Evolutionary conservation across 2,329 filamentous ascomycete species (phyloP), one percentile per base, ranked within the genome.

Genomic region (Claviceps sp.): DNA sequence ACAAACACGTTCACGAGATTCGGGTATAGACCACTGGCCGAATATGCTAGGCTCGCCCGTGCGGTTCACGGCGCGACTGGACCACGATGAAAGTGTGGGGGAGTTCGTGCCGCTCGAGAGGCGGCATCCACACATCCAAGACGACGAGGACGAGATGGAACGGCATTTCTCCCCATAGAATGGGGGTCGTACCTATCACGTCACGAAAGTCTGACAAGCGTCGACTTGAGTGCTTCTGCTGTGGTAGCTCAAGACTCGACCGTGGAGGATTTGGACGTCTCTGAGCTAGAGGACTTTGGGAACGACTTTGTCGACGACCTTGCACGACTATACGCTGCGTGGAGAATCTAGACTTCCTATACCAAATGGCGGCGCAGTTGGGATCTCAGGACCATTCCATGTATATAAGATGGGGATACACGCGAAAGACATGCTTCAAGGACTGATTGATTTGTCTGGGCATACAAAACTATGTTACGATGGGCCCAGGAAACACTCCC

Each of bases 271-370:
- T 41, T 47, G 18, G 44, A 41, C n/a, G 18, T 58, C 48, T 56
- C 59, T n/a, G 62, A 59, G 44, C 56, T 59, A 37, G 63, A 63
- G 54, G 58, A 55, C 30, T 61, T 66, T 51, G 61, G 63, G 53
- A 54, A 62, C 30, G 54, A 64, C 52, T 59, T 63, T 50, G 50
- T 61, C 50, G 59, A 60, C 44, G 61, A 63, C 22, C 48, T 64
- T 52, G 54, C 56, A 52, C 58, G 53, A 51, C 52, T 61, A 49
- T 48, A 63, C 55, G 58, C 57, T 50, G 55, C 52, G 54, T 50
- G 42, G 56, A 53, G 50, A 54, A 52, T 47, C 59, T 14, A 53
- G 61, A 22, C 34, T 37, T 47, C n/a, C 34, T 44, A 37, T 24
- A 26, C 41, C 30, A 37, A 20, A 18, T 6, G 34, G 30, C 45